Evolutionary conservation across 2,329 filamentous ascomycete species (phyloP), one percentile per base, ranked within the genome.

Genomic region (Talaromyces islandicus): DNA sequence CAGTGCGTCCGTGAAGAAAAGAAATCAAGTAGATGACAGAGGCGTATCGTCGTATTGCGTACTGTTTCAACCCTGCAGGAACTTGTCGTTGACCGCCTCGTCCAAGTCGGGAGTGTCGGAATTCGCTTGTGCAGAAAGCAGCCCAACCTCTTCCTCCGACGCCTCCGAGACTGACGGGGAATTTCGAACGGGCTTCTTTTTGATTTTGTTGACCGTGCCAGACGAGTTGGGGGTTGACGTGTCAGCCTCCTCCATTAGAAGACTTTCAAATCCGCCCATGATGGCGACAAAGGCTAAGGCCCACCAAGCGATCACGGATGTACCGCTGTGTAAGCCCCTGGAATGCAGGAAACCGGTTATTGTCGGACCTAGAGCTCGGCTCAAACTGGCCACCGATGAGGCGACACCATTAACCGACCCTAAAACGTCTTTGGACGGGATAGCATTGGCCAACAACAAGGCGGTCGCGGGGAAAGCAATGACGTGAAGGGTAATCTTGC

Each of bases 231-330:
- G 64, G 68, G 70, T 43, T 68, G 68, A 63, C 70, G 77, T 62
- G 56, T 80, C 78, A 14, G 83, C 80, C 68, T 93, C 89, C 38
- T 85, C 85, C 75, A 97, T 89, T 71, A 85, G 86, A 62, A 91
- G 81, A 73, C 89, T 90, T 68, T 94, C 80, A 56, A 89, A 77
- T 1, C 88, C 90, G 52, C 92, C 94, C 14, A 86, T 74, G 11
- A 91, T 76, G 35, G 91, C 90, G 32, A 97, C 85, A 3, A 89
- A 68, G 9, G 89, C 91, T 65, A 88, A 92, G 63, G 87, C 87
- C 94, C 94, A 99, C 93, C 94, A 99, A 0, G 92, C 89, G 35
- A 97, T 81, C 21, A 92, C 92, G 4, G 92, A 93, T 71, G 91
- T 93, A 38, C 92, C 92, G 7, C 87, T 83, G 65, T 86, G 83